Evolutionary conservation across 192 early-diverging fungal genomes (phyloP).

Genomic region (Coemansia furcata): DNA sequence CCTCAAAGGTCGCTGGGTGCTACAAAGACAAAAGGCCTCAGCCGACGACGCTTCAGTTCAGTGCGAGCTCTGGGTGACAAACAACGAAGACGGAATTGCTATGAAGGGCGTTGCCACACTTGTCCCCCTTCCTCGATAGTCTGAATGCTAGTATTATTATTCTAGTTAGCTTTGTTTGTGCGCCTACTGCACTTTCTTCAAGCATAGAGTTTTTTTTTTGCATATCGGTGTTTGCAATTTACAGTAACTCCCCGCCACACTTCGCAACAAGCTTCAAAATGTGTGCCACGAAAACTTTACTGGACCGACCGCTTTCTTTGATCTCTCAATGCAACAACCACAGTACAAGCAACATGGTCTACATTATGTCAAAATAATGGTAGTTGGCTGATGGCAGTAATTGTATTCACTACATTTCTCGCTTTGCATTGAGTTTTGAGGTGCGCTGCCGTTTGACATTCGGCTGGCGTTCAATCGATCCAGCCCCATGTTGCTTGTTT

Average conservation of each 20-base stretch:
- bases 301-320: not conserved
- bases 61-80: conserved; percentile 74
- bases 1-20: conserved; percentile 51
- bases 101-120: conserved; percentile 66
- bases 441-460: not conserved
- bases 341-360: not conserved
- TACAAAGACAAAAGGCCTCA: not conserved
- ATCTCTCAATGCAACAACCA: not conserved
- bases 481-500: not conserved
- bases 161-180: conserved; percentile 1
- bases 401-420: not conserved
- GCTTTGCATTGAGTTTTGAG: not conserved
- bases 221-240: not conserved
- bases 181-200: conserved; percentile 5
- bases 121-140: conserved; percentile 13
- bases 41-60: conserved; percentile 18
- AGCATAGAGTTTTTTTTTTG: not conserved
- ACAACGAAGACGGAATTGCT: conserved; percentile 62
- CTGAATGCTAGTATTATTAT: no score
- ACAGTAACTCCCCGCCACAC: not conserved
- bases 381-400: not conserved
- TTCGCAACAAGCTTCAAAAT: not conserved
- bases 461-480: not conserved
- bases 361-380: not conserved
- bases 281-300: not conserved